A percentile compares a stretch with the other conserved stretches of the same genome.
Evolutionary conservation across 2,329 filamentous ascomycete species (phyloP).

Genomic region (Magnaporthiopsis incrustans): DNA sequence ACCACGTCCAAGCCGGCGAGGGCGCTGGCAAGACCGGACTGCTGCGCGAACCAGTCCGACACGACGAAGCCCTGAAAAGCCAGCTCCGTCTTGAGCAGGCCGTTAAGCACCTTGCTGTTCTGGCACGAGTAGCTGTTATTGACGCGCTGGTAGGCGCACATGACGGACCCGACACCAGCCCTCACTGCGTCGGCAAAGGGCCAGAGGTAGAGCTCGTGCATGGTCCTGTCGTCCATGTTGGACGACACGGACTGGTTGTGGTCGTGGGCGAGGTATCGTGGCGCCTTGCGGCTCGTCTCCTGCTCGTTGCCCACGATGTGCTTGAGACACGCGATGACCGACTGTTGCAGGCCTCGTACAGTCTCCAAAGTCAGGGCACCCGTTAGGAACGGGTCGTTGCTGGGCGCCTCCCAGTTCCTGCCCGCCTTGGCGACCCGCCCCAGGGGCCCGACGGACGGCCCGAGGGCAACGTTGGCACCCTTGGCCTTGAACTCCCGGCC

Average conservation of each 20-base stretch:
- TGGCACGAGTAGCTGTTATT: slow-evolving; percentile 67
- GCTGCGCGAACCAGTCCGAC: slow-evolving; percentile 39
- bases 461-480: slow-evolving; percentile 66
- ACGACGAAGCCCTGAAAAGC: slow-evolving; percentile 37
- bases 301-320: slow-evolving; percentile 25
- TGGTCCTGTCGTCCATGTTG: slow-evolving; percentile 53
- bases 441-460: slow-evolving; percentile 50
- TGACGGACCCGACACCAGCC: slow-evolving; percentile 48
- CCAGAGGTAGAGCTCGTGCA: slow-evolving; percentile 61
- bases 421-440: slow-evolving; percentile 58
- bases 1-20: slow-evolving; percentile 62
- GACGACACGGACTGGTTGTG: slow-evolving; percentile 24
- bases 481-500: slow-evolving; percentile 64
- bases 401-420: slow-evolving; percentile 51
- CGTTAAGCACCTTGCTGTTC: slow-evolving; percentile 60
- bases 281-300: slow-evolving; percentile 12
- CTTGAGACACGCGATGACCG: slow-evolving; percentile 31
- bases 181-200: slow-evolving; percentile 37
- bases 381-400: slow-evolving; percentile 60
- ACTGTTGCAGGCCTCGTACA: slow-evolving; percentile 58
- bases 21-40: slow-evolving; percentile 51
- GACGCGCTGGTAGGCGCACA: slow-evolving; percentile 61
- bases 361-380: slow-evolving; percentile 57
- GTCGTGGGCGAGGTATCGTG: slow-evolving; percentile 2
- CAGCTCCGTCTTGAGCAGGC: slow-evolving; percentile 54